Evolutionary conservation across 2,329 filamentous ascomycete genomes (phyloP).

Genomic region (Ascochyta clinopodiicola): DNA sequence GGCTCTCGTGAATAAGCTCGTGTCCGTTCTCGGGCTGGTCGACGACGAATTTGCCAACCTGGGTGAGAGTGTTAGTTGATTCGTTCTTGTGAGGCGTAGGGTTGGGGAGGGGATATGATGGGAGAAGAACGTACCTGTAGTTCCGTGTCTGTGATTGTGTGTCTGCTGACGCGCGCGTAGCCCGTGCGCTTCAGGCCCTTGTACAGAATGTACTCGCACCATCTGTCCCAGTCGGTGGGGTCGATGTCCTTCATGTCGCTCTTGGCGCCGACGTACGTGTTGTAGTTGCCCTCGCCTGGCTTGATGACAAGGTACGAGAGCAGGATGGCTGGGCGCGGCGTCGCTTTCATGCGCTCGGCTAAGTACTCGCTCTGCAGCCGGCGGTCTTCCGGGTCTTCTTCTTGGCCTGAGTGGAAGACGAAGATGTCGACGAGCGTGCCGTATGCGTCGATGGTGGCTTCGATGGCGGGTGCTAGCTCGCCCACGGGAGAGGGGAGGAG

Average conservation of each 20-base stretch:
- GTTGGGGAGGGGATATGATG: neutral
- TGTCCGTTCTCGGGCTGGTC: slow-evolving; percentile 72
- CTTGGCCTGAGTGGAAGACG: slow-evolving; percentile 98
- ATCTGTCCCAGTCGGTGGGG: slow-evolving; percentile 89
- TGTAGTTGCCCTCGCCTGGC: slow-evolving; percentile 92
- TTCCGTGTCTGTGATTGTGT: slow-evolving; percentile 96
- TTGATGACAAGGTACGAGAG: slow-evolving; percentile 92
- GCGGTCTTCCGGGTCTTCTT: slow-evolving; percentile 93
- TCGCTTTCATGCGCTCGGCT: slow-evolving; percentile 83
- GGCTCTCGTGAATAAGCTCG: slow-evolving; percentile 71
- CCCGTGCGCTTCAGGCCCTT: slow-evolving; percentile 85
- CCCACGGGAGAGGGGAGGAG: slow-evolving; percentile 91
- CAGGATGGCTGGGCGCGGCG: slow-evolving; percentile 79
- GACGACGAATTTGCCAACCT: slow-evolving; percentile 90
- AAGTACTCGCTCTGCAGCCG: slow-evolving; percentile 87
- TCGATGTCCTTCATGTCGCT: slow-evolving; percentile 98
- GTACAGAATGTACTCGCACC: slow-evolving; percentile 99
- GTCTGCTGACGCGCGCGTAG: slow-evolving; percentile 86
- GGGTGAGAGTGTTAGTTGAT: slow-evolving; percentile 35
- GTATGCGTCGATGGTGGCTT: slow-evolving; percentile 94
- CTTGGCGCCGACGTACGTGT: slow-evolving; percentile 84
- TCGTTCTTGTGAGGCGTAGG: neutral
- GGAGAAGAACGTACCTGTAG: slow-evolving; percentile 69
- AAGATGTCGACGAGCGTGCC: slow-evolving; percentile 90
- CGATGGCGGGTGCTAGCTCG: slow-evolving; percentile 92